These are phyloP conservation scores for Daldinia grandis DNA, from an alignment of 495 filamentous ascomycete species.

Conservation along the genomic window DNA sequence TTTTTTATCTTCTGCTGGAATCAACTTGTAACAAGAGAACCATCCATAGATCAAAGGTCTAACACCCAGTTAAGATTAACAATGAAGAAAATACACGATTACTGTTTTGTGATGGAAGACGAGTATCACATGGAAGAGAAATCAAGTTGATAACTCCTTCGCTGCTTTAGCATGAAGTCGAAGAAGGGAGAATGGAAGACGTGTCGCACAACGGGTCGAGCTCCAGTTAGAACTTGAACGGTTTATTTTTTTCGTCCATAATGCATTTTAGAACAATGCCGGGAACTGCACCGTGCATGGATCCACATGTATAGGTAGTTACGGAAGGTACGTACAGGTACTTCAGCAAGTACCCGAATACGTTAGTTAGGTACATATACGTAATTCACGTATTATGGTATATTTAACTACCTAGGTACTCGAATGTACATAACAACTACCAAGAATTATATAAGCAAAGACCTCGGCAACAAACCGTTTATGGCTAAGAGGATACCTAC, in stretches of 20 bases:
- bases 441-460: background rate
- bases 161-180: constrained; percentile 19
- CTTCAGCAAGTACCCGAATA: background rate
- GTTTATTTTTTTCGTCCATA: constrained; percentile 15
- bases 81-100: constrained; percentile 16
- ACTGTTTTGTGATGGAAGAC: constrained; percentile 9
- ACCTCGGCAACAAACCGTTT: background rate
- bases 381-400: too few relatives aligned
- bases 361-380: too few relatives aligned
- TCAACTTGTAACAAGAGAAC: constrained; percentile 15
- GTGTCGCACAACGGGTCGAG: constrained; percentile 38
- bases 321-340: background rate
- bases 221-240: constrained; percentile 18
- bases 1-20: background rate
- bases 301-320: constrained; percentile 2
- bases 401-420: background rate
- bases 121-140: constrained; percentile 5
- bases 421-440: background rate
- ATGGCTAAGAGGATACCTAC: background rate
- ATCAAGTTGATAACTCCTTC: constrained; percentile 15
- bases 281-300: constrained; percentile 15
- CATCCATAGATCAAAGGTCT: constrained; percentile 21
- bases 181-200: constrained; percentile 22
- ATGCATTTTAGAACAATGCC: background rate
- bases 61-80: background rate